Base-by-base conservation (phyloP, 345 rosid species). In the Aquilaria yunnanensis region DNA sequence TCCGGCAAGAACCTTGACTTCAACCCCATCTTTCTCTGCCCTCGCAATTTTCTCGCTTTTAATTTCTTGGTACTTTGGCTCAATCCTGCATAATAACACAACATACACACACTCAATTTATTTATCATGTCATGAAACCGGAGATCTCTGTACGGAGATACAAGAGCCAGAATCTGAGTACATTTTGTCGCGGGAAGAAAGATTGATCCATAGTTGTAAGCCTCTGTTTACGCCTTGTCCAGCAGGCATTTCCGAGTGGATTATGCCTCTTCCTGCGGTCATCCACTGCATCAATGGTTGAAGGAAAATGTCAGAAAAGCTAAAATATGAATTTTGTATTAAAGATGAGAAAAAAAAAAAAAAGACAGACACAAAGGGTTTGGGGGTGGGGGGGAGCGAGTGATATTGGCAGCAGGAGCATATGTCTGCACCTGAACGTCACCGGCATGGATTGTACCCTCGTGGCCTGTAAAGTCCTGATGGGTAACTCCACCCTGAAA, bases 221-320 rank as follows among this genome's bases (percentile, higher is more conserved):
- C 96, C 97, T 67, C 68, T 88, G 63, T 86, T 80, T 4, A 65
- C 48, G 59, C 87, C 97, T 55, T 73, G 79, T 62, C 78, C 87
- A 32, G 87, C 96, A 43, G 97, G 93, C 96, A 91, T 91, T 84
- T 91, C 96, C 13, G 93, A 88, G 75, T 91, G 97, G 76, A 91
- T 75, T 47, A 91, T 91, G 14, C 97, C 97, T 85, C 91, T 84
- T 31, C 96, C 97, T 70, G 97, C 97, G 57, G 97, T 88, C 97
- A 91, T 88, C 97, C 97, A 91, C 90, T 88, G 76, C 43, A 37
- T 37, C 43, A 37, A 9, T 37, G 43, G 5, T 37, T 37, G 8
- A 9, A 37, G 43, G 8, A 37, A 37, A 37, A 37, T 37, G 43
- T 37, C 3, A 50, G 53, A 50, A 9, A 50, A 50, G 5, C 14